Percentiles rank a stretch among this genome's conserved stretches.
phyloP scores from a whole-genome alignment of 441 rosid genomes.

The Cnidoscolus chayamansa region DNA sequence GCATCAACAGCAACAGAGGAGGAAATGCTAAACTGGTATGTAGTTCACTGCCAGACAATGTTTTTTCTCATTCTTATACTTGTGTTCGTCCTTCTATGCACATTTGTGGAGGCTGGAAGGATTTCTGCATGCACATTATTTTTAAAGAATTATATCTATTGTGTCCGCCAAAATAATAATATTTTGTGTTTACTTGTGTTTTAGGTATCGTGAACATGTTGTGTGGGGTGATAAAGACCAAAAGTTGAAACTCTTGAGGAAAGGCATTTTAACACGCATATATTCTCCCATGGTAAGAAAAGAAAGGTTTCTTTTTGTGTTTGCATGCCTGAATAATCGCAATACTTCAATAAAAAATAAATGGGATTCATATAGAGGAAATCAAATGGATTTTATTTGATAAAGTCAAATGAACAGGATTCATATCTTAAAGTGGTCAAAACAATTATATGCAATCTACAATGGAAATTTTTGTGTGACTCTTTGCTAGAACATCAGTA shows the following conservation, averaged over 20 bases:
- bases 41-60: too few relatives aligned
- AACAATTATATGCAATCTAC: not conserved
- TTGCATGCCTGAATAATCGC: not conserved
- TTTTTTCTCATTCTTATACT: too few relatives aligned
- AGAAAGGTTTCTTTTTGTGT: not conserved
- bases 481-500: too few relatives aligned
- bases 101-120: not conserved
- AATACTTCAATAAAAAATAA: not conserved
- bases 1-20: slow-evolving; percentile 85
- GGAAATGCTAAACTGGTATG: slow-evolving; percentile 87
- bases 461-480: not conserved
- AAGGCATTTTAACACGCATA: slow-evolving; percentile 74
- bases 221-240: slow-evolving; percentile 71
- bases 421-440: not conserved
- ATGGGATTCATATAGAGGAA: not conserved
- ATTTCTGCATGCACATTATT: too few relatives aligned
- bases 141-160: not conserved
- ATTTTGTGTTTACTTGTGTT: not conserved
- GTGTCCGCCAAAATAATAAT: not conserved
- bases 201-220: slow-evolving; percentile 74
- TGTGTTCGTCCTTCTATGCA: not conserved
- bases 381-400: not conserved
- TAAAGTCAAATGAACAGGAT: not conserved
- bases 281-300: slow-evolving; percentile 77
- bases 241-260: slow-evolving; percentile 66